Conservation (phyloP, 2,329 filamentous ascomycete species). For the Dactylellina cionopaga region DNA sequence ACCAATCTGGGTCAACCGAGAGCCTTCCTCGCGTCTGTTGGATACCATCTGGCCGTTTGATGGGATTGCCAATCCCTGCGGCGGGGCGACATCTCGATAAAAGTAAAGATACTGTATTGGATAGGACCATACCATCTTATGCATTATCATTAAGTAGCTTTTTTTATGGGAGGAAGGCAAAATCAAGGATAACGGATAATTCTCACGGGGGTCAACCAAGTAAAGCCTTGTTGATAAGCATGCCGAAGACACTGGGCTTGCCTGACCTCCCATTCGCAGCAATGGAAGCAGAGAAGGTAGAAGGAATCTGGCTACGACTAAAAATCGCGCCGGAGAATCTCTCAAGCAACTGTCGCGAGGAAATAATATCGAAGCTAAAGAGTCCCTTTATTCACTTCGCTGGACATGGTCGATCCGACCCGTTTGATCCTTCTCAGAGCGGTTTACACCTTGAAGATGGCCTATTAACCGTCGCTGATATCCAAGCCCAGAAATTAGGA, state of each 20-base stretch:
- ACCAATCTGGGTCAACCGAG: background rate
- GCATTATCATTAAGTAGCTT: background rate
- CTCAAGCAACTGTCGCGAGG: background rate
- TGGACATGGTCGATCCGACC: background rate
- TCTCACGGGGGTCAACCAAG: background rate
- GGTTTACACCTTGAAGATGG: background rate
- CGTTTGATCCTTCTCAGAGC: background rate
- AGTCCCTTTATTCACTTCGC: background rate
- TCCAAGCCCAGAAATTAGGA: too few relatives aligned
- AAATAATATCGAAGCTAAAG: background rate
- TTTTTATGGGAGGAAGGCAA: background rate
- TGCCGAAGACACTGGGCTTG: background rate
- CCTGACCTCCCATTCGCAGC: background rate
- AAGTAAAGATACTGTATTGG: background rate
- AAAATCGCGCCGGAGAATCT: background rate
- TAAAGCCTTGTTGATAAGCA: background rate
- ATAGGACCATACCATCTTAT: constrained; percentile 4
- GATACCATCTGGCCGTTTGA: background rate
- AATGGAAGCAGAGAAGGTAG: background rate
- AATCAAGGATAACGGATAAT: background rate
- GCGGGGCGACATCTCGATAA: background rate
- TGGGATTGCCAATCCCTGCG: background rate
- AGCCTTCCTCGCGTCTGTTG: background rate
- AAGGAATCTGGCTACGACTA: background rate
- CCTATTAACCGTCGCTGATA: background rate